Base-by-base conservation (phyloP, 169 alveolate species). In the Plasmodium vinckei region DNA sequence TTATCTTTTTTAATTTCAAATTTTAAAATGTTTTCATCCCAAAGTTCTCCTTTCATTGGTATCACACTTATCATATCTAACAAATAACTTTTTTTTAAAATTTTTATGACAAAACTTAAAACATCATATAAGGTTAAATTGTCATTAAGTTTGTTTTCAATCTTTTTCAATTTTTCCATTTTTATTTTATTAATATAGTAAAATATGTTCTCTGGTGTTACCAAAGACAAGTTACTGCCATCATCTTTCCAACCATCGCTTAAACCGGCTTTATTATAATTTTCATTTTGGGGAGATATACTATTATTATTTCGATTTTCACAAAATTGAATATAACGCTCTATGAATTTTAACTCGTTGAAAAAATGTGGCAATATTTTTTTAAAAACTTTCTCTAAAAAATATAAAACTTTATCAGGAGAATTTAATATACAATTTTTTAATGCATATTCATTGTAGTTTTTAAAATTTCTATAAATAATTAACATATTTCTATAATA, bases 11-110 rank as follows among this genome's bases (percentile, higher is more conserved):
- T 56, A 59, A 86, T 86, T 53, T 86, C 87, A 59, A 86, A 86
- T 59, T 86, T 86, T 65, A 86, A 46, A 13, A 86, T 86, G 46
- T 44, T 9, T 12, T 86, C 91, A 72, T 86, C 87, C 91, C 91
- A 86, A 39, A 86, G 13, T 69, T 86, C 91, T 21, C 71, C 71
- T 51, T 63, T 33, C 13, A 47, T 25, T 13, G 87, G 91, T 3
- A 42, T 15, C 15, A 86, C 44, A 64, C 71, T 63, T 27, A 60
- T 59, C 91, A 86, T 86, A 19, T 86, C 91, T 72, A 86, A 60
- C 7, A 75, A 17, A 65, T 86, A 86, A 15, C 75, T 15, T 46
- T 68, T 53, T 44, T 70, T 86, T 64, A 86, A 70, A 49, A 86
- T 67, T 12, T 27, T 70, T n/a, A 86, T 72, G 10, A 86, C 91